Conservation (phyloP, 2,329 filamentous ascomycete genomes). For the Botryosphaeria agaves region DNA sequence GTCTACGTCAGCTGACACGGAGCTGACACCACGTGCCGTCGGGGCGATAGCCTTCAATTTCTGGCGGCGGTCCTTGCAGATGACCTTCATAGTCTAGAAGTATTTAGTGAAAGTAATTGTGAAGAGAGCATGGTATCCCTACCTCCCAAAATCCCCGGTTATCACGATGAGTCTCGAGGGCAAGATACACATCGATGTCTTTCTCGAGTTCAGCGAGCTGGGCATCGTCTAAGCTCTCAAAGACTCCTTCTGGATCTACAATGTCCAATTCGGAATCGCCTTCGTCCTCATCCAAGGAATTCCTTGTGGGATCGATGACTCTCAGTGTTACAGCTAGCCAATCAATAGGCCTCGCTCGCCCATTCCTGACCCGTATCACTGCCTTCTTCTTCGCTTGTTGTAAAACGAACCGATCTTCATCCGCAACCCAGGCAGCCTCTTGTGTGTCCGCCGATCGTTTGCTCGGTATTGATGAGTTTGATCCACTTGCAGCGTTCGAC, state of each 20-base stretch:
- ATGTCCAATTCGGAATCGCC: constrained; percentile 57
- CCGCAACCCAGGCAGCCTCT: constrained; percentile 58
- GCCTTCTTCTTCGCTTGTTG: constrained; percentile 98
- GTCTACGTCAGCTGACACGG: constrained; percentile 78
- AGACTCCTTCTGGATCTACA: constrained; percentile 62
- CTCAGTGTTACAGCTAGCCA: constrained; percentile 82
- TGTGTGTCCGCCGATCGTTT: constrained; percentile 29
- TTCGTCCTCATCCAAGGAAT: constrained; percentile 67
- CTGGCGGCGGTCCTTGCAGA: constrained; percentile 62
- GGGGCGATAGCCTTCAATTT: constrained; percentile 38
- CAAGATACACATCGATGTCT: constrained; percentile 65
- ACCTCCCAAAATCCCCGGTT: constrained; percentile 81
- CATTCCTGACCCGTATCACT: constrained; percentile 81
- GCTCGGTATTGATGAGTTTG: constrained; percentile 17
- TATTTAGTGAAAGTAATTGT: constrained; percentile 8
- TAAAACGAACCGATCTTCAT: constrained; percentile 90
- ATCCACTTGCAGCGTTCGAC: no score
- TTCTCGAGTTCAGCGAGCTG: constrained; percentile 62
- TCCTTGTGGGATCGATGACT: constrained; percentile 69
- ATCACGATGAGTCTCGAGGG: constrained; percentile 57
- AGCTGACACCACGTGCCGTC: constrained; percentile 61
- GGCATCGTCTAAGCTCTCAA: constrained; percentile 50
- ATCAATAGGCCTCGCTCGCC: constrained; percentile 81
- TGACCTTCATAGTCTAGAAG: constrained; percentile 55
- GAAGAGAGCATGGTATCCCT: constrained; percentile 7